Conservation (phyloP, 768 basidiomycete species). For the Symmetrospora coprosmae region DNA sequence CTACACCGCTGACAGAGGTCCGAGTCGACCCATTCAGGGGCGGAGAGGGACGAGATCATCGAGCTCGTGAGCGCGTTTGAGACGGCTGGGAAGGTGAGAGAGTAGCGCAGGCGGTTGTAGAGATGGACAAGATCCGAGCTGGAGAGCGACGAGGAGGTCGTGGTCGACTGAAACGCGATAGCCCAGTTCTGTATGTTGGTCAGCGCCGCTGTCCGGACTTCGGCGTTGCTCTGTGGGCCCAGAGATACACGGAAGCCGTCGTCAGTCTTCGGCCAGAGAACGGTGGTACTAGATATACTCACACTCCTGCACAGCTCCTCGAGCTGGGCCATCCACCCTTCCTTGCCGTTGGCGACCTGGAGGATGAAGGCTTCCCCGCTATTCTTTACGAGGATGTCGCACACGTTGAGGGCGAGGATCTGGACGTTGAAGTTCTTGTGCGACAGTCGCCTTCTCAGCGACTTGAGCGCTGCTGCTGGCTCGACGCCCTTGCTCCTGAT, state of each 20-base stretch:
- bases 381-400: slow-evolving; percentile 90
- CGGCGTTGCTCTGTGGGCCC: slow-evolving; percentile 46
- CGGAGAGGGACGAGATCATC: slow-evolving; percentile 67
- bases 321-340: slow-evolving; percentile 16
- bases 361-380: slow-evolving; percentile 79
- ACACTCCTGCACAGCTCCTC: slow-evolving; percentile 20
- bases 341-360: slow-evolving; percentile 47
- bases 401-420: slow-evolving; percentile 45
- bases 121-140: slow-evolving; percentile 50
- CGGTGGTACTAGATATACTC: background rate
- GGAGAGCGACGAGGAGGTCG: slow-evolving; percentile 6
- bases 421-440: slow-evolving; percentile 76
- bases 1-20: slow-evolving; percentile 88
- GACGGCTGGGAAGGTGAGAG: slow-evolving; percentile 64
- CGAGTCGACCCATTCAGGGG: slow-evolving; percentile 83
- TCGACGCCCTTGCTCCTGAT: slow-evolving; percentile 78
- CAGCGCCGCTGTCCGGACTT: slow-evolving; percentile 67
- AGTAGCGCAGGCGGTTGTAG: slow-evolving; percentile 58
- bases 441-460: slow-evolving; percentile 68
- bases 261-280: too few species aligned
- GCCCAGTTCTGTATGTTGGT: slow-evolving; percentile 87
- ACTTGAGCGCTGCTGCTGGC: slow-evolving; percentile 74
- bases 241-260: background rate
- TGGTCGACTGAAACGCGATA: slow-evolving; percentile 67
- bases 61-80: slow-evolving; percentile 59